These are phyloP conservation scores for Zygosaccharomyces pseudorouxii DNA, from an alignment of 805 yeast species.

Conservation along the genomic window DNA sequence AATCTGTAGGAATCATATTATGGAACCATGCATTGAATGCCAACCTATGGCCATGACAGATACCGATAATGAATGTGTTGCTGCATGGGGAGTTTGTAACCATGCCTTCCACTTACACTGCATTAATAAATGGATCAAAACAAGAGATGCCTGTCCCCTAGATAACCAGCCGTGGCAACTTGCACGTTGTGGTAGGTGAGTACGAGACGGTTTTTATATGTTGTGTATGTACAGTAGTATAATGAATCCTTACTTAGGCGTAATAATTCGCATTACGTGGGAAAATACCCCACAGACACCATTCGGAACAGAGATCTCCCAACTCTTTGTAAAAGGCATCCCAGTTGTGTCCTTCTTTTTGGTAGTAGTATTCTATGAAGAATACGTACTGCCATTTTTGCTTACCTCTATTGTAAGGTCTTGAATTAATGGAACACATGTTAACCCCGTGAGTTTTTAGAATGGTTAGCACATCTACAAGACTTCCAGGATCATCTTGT, in stretches of 20 bases:
- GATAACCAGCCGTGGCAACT: slow-evolving; percentile 88
- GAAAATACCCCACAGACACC: slow-evolving; percentile 59
- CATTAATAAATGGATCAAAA: slow-evolving; percentile 89
- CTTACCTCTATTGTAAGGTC: slow-evolving; percentile 50
- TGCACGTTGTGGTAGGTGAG: slow-evolving; percentile 65
- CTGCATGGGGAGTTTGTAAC: slow-evolving; percentile 96
- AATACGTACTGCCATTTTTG: slow-evolving; percentile 73
- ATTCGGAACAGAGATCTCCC: slow-evolving; percentile 41
- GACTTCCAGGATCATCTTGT: slow-evolving; percentile 67
- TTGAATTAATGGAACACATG: slow-evolving; percentile 65
- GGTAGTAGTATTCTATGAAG: slow-evolving; percentile 56
- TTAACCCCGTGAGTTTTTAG: slow-evolving; percentile 56
- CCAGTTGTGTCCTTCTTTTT: slow-evolving; percentile 31
- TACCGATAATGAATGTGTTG: slow-evolving; percentile 72
- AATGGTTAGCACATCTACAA: slow-evolving; percentile 57
- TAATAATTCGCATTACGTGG: slow-evolving; percentile 42
- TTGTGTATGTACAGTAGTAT: slow-evolving; percentile 1
- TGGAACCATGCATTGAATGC: slow-evolving; percentile 98
- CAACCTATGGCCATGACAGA: slow-evolving; percentile 70
- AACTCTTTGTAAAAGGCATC: slow-evolving; percentile 41
- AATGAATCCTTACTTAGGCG: slow-evolving; percentile 7
- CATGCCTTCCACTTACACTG: slow-evolving; percentile 99
- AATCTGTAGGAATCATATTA: slow-evolving; percentile 93
- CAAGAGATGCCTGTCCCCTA: slow-evolving; percentile 94
- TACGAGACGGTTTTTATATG: background rate